Conservation (phyloP, 768 basidiomycete species). For the Psilocybe sp. region DNA sequence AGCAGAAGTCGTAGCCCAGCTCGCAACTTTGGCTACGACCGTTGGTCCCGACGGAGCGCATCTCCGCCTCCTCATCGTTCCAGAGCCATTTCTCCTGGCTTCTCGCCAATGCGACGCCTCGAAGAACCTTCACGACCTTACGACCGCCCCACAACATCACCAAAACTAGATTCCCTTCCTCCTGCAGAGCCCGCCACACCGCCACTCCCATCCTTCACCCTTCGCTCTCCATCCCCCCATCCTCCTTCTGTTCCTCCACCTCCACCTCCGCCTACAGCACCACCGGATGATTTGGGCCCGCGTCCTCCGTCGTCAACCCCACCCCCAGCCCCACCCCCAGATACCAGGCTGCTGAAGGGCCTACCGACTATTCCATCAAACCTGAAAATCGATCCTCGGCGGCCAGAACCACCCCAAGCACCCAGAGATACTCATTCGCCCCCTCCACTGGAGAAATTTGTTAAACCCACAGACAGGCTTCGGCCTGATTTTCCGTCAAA, state of each 20-base stretch:
- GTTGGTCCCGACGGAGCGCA: neutral
- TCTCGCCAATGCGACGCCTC: too few relatives aligned
- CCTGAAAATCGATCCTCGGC: constrained; percentile 30
- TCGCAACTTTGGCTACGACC: neutral
- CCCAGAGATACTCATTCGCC: constrained; percentile 48
- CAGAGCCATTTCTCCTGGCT: too few relatives aligned
- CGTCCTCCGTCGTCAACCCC: constrained; percentile 25
- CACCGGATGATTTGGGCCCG: constrained; percentile 16
- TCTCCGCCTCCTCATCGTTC: constrained; percentile 12
- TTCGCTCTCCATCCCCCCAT: neutral
- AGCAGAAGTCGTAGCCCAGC: constrained; percentile 13
- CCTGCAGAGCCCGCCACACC: constrained; percentile 15
- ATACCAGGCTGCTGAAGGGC: constrained; percentile 22
- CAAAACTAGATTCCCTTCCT: constrained; percentile 13
- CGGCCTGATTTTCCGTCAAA: constrained; percentile 11
- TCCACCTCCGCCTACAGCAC: constrained; percentile 9
- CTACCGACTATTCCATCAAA: constrained; percentile 36
- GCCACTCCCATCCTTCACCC: constrained; percentile 28
- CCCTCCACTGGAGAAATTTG: constrained; percentile 12
- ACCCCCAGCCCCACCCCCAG: constrained; percentile 29
- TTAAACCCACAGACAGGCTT: constrained; percentile 16
- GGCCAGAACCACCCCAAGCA: constrained; percentile 43
- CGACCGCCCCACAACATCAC: constrained; percentile 7
- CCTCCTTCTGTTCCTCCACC: constrained; percentile 11
- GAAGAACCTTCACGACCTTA: constrained; percentile 1